Conservation (phyloP, 305 asterid genomes). For the Fraxinus latifolia region DNA sequence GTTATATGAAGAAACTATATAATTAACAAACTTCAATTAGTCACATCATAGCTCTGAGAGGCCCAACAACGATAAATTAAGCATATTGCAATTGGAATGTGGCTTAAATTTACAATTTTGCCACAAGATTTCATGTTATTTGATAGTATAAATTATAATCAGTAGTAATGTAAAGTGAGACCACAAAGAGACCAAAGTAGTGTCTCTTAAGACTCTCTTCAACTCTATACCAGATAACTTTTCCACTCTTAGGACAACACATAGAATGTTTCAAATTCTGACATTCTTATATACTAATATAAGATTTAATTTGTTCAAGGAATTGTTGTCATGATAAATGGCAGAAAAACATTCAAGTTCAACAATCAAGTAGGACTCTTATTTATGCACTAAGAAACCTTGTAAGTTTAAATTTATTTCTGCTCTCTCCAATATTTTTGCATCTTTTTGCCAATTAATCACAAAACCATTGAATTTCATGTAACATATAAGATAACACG, state of each 20-base stretch:
- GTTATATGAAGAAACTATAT: too few relatives aligned
- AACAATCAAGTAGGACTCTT: neutral
- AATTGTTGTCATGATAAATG: slow-evolving; percentile 5
- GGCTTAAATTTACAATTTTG: too few relatives aligned
- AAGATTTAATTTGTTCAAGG: neutral
- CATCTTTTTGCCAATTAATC: too few relatives aligned
- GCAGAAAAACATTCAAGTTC: slow-evolving; percentile 14
- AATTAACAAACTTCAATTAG: too few relatives aligned
- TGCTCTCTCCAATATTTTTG: too few relatives aligned
- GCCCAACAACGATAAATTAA: too few relatives aligned
- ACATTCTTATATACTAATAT: slow-evolving; percentile 11
- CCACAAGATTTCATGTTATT: too few relatives aligned
- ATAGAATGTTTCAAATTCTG: neutral
- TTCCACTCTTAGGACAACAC: neutral
- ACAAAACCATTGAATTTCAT: too few relatives aligned
- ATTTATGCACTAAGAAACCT: slow-evolving; percentile 7
- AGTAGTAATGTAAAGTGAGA: neutral
- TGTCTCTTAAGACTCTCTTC: neutral
- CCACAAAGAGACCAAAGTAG: neutral
- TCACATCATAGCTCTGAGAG: too few relatives aligned
- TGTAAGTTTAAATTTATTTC: neutral
- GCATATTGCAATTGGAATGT: too few relatives aligned
- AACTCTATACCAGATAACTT: neutral
- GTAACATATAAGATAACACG: neutral
- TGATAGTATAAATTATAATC: neutral